Evolutionary conservation across 139 green algal genomes (phyloP), one percentile per base, ranked within the genome.

Genomic region (Astrephomene gubernaculifera): DNA sequence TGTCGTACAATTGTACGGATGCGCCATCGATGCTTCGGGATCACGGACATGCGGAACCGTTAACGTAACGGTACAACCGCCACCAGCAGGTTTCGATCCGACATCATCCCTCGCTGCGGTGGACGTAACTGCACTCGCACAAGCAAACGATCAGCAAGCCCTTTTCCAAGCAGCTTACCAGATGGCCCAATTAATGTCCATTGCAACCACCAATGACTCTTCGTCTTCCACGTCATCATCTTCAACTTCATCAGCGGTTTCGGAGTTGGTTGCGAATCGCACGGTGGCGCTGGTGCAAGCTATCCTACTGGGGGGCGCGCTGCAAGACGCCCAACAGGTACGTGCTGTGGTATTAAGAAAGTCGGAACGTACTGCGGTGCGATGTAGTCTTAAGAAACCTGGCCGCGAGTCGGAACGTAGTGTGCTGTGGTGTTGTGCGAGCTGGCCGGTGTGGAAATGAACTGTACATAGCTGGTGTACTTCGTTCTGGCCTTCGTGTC

Each of bases 151-250:
- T 33, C 33, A 41, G 43, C n/a, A 3, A 7, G n/a, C 78, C 2
- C 78, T 84, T 29, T 63, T 84, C 9, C 63, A 74, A 31, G 73
- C 73, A 8, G 53, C 41, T 35, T 39, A 41, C 60, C 54, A 71
- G 41, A 41, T 71, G 54, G 54, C 75, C 21, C 36, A 57, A 27
- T 39, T 82, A n/a, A n/a, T n/a, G n/a, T n/a, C n/a, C n/a, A n/a
- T n/a, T n/a, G n/a, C n/a, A n/a, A n/a, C n/a, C n/a, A n/a, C n/a
- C n/a, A n/a, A n/a, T n/a, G n/a, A n/a, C n/a, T n/a, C n/a, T n/a
- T n/a, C n/a, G n/a, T n/a, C n/a, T n/a, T n/a, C n/a, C n/a, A n/a
- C n/a, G n/a, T n/a, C n/a, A n/a, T n/a, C n/a, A n/a, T n/a, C n/a
- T n/a, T n/a, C n/a, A n/a, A n/a, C n/a, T 19, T 22, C 71, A 0